Evolutionary conservation across 495 filamentous ascomycete species (phyloP).

Genomic region (Polyplosphaeria fusca): DNA sequence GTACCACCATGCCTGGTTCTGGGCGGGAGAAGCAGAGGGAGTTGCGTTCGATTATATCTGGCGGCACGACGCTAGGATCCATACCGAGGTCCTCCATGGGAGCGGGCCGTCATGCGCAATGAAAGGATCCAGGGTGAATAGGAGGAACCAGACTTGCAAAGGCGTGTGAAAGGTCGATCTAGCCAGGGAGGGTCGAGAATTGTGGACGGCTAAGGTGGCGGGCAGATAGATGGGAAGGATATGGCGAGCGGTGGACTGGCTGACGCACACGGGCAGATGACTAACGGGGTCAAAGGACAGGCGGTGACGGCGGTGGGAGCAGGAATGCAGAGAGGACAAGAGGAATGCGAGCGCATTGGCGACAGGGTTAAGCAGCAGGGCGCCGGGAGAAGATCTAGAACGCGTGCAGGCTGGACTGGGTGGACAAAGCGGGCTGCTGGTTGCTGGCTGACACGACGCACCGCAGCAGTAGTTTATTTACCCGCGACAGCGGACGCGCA

Average conservation of each 20-base stretch:
- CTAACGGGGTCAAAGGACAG: too few relatives aligned
- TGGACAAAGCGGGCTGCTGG: neutral
- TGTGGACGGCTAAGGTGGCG: neutral
- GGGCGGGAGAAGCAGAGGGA: conserved; percentile 34
- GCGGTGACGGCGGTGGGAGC: too few relatives aligned
- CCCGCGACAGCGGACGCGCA: neutral
- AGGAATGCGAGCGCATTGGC: too few relatives aligned
- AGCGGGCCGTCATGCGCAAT: conserved; percentile 1
- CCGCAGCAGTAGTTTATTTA: too few relatives aligned
- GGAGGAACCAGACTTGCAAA: conserved; percentile 1
- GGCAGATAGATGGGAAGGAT: neutral
- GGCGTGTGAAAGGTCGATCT: neutral
- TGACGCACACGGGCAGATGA: too few relatives aligned
- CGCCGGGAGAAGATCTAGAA: conserved; percentile 20
- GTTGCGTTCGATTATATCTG: conserved; percentile 34
- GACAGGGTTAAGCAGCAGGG: too few relatives aligned
- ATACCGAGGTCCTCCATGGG: conserved; percentile 7
- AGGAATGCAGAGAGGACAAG: too few relatives aligned
- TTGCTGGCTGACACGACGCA: neutral
- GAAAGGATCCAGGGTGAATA: neutral
- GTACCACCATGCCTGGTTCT: conserved; percentile 36
- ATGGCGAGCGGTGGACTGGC: too few relatives aligned
- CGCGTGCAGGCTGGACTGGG: neutral
- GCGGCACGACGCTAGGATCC: conserved; percentile 20
- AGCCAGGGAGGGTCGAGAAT: neutral